Evolutionary conservation across 305 asterid species (phyloP).

Genomic region (Fraxinus greggii): DNA sequence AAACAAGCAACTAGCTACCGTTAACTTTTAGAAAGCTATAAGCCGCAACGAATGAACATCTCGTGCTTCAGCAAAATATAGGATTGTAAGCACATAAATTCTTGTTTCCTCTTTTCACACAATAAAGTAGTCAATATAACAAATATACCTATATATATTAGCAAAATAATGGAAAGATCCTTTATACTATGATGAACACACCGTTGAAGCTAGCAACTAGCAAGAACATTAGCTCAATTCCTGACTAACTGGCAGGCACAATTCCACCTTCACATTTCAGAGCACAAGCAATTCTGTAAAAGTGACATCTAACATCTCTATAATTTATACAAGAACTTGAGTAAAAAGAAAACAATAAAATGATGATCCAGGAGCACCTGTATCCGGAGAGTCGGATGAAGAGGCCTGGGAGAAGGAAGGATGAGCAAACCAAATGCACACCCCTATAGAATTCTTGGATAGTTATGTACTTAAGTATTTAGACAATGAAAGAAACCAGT

Average conservation of each 20-base stretch:
- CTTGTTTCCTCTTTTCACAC: slow-evolving; percentile 1
- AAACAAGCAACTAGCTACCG: not conserved
- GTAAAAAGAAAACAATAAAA: not conserved
- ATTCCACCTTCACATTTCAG: slow-evolving; percentile 29
- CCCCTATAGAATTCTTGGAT: slow-evolving; percentile 21
- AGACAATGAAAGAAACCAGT: slow-evolving; percentile 21
- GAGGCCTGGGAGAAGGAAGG: not conserved
- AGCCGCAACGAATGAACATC: not conserved
- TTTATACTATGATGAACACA: slow-evolving; percentile 13
- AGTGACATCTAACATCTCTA: slow-evolving; percentile 23
- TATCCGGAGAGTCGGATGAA: slow-evolving; percentile 29
- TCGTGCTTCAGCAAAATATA: not conserved
- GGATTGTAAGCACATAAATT: not conserved
- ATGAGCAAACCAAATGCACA: slow-evolving; percentile 20
- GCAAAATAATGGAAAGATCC: not conserved
- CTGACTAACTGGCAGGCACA: slow-evolving; percentile 18
- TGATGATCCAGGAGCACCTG: slow-evolving; percentile 31
- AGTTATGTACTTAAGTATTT: slow-evolving; percentile 1
- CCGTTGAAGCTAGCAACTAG: slow-evolving; percentile 13
- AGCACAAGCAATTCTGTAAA: slow-evolving; percentile 22
- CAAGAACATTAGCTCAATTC: slow-evolving; percentile 22
- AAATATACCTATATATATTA: not conserved
- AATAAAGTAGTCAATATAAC: not conserved
- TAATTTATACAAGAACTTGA: slow-evolving; percentile 30
- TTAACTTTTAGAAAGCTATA: not conserved